These are phyloP conservation scores for Pyrenopolyporus hunteri DNA, from an alignment of 495 filamentous ascomycete genomes.

Conservation along the genomic window DNA sequence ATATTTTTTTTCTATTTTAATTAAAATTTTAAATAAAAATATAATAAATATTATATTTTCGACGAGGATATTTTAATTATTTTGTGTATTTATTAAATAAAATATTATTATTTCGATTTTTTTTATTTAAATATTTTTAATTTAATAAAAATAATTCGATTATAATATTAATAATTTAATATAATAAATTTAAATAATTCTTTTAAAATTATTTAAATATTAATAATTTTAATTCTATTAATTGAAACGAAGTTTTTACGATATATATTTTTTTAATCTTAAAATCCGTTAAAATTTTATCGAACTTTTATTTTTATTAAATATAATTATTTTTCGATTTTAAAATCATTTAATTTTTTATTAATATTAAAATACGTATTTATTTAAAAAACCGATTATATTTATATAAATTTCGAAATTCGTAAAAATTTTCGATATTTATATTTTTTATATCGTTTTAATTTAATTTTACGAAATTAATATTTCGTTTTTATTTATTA, in stretches of 20 bases:
- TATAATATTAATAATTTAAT: not conserved
- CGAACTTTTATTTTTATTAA: not conserved
- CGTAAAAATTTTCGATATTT: not conserved
- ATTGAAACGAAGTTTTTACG: too few species aligned
- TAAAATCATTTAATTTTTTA: not conserved
- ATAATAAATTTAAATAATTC: not conserved
- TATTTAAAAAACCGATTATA: not conserved
- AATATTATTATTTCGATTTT: not conserved
- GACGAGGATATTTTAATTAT: not conserved
- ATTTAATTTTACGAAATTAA: not conserved
- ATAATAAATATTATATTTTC: not conserved
- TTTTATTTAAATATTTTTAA: not conserved
- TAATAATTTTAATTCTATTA: conserved; percentile 1
- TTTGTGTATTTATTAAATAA: not conserved
- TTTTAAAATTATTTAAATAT: not conserved
- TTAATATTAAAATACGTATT: too few species aligned
- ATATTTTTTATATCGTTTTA: not conserved
- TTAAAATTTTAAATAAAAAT: not conserved
- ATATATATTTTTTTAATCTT: not conserved
- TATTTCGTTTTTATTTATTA: not conserved
- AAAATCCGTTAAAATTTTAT: not conserved
- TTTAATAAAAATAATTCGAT: not conserved
- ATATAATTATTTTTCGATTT: not conserved
- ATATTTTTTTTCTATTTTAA: not conserved
- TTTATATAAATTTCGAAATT: not conserved